Evolutionary conservation across 805 yeast species (phyloP), one percentile per base, ranked within the genome.

Genomic region (Ogataea trehaloabstinens): DNA sequence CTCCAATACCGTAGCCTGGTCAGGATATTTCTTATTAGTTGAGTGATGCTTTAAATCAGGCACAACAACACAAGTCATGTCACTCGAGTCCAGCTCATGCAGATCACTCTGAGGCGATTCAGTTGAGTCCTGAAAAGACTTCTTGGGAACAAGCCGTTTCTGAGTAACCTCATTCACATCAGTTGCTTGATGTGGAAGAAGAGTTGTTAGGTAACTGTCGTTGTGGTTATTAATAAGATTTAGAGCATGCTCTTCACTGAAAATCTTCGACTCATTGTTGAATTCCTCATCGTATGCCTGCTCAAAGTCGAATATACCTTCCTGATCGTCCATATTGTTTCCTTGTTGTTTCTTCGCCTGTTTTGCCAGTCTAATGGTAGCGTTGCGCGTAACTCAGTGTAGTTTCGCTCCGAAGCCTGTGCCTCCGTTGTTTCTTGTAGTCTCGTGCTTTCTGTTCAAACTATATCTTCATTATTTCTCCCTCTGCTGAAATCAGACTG

Each of bases 291-390:
- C 41, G 24, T 42, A 35, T 16, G 46, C 50, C 28, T 43, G 52
- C 25, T 54, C 59, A 38, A 49, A 51, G 27, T 49, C 52, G 35
- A 52, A 51, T 7, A 51, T 51, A 4, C 46, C 55, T 11, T 44
- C 48, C 28, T 42, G 44, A n/a, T 47, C 55, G 31, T 44, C 51
- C 54, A 47, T 47, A 15, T 13, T 31, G 10, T 8, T 17, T 22
- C 11, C 31, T 28, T 12, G 31, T 28, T n/a, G n/a, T n/a, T n/a
- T 10, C 27, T 24, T 24, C 27, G 12, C 27, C 27, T 24, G 10
- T 10, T 11, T 24, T 24, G 27, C 10, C 12, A 24, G 10, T 24
- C 27, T 12, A 11, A 24, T 24, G 12, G 12, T 11, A 24, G 10
- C 12, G 27, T 12, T 12, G 12, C 10, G 12, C 10, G n/a, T n/a